Conservation (phyloP, 1,284 basidiomycete genomes). For the Cryptococcus jaspeensis region DNA sequence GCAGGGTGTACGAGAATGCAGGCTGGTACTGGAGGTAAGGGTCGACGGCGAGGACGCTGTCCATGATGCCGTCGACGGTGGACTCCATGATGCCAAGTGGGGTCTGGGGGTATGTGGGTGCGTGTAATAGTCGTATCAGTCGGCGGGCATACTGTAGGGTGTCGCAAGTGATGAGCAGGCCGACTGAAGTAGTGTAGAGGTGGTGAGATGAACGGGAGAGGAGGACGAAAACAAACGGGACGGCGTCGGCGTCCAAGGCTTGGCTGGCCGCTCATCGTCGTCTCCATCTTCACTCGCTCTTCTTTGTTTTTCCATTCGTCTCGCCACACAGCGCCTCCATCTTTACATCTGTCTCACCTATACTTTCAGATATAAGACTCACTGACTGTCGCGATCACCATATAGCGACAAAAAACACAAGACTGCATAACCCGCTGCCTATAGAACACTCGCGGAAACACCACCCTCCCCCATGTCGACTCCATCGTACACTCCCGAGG, state of each 20-base stretch:
- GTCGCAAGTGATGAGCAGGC: not conserved
- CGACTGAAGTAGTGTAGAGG: not conserved
- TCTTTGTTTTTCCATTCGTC: conserved; percentile 1
- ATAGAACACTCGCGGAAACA: not conserved
- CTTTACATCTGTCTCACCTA: not conserved
- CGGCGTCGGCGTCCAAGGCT: not conserved
- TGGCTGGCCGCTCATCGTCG: not conserved
- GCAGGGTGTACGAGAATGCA: conserved; percentile 76
- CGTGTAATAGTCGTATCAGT: not conserved
- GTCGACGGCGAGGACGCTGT: conserved; percentile 51
- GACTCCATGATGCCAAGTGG: not conserved
- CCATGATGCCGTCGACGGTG: conserved; percentile 4
- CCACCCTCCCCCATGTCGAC: conserved; percentile 11
- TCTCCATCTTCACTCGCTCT: not conserved
- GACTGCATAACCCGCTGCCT: not conserved
- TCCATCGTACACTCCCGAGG: conserved; percentile 29
- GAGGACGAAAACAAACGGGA: not conserved
- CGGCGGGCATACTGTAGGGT: not conserved
- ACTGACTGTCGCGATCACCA: too few relatives aligned
- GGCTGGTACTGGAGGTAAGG: conserved; percentile 76
- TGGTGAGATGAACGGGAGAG: too few relatives aligned
- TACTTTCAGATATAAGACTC: too few relatives aligned
- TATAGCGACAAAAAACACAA: too few relatives aligned
- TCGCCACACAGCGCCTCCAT: not conserved
- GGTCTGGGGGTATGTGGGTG: not conserved